A percentile compares a stretch with the other conserved stretches of the same genome.
phyloP scores from a whole-genome alignment of 1,284 basidiomycete species.

The Melampsora medusae region DNA sequence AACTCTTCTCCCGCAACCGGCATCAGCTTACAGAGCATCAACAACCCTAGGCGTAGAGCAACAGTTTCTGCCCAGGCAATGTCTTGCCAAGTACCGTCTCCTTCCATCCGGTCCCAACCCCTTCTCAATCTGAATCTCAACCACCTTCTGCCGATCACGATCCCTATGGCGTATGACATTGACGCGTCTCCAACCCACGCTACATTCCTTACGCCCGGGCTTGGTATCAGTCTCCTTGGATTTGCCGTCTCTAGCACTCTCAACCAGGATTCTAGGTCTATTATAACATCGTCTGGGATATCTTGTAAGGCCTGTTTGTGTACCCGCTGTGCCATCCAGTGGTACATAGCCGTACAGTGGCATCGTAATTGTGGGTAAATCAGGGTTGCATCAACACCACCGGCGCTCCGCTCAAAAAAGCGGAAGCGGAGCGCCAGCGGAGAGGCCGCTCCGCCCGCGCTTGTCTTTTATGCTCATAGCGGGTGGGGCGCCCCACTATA shows the following conservation, averaged over 20 bases:
- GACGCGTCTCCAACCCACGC: conserved; percentile 14
- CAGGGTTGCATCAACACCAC: neutral
- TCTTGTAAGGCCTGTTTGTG: neutral
- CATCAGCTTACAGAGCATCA: neutral
- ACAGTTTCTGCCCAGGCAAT: conserved; percentile 16
- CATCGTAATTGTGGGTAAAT: neutral
- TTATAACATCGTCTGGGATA: neutral
- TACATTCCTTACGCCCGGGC: neutral
- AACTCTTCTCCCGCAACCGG: neutral
- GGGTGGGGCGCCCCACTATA: no score
- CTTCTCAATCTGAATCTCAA: neutral
- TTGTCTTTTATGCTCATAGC: no score
- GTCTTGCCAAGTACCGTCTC: neutral
- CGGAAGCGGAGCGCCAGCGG: no score
- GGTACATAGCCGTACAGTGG: neutral
- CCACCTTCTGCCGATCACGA: neutral
- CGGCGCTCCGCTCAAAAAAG: no score
- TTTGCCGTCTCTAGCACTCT: neutral
- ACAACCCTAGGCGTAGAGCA: conserved; percentile 7
- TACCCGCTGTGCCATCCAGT: neutral
- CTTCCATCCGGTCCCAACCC: no score
- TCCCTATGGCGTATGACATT: neutral
- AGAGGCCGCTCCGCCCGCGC: no score
- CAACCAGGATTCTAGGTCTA: neutral
- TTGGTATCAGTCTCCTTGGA: conserved; percentile 1